These are phyloP conservation scores for Pecoramyces ruminantium DNA, from an alignment of 192 early-diverging fungal species.

Conservation along the genomic window DNA sequence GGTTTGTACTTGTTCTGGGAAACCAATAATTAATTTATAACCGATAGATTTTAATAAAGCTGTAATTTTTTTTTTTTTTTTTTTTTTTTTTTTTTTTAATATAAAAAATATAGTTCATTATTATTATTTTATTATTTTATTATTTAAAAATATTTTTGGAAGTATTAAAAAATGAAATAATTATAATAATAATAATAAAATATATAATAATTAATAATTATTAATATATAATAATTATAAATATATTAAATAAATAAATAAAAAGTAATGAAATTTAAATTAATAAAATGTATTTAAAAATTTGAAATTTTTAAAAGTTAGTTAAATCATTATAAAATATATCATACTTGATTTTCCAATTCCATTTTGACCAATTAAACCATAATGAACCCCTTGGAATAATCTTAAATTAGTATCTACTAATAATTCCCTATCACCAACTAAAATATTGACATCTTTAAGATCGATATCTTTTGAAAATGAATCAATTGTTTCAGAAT, in stretches of 20 bases:
- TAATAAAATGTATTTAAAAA: too few relatives aligned
- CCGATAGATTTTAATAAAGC: constrained; percentile 44
- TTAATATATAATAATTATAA: too few relatives aligned
- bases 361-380: constrained; percentile 61
- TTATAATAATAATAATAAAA: too few relatives aligned
- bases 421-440: constrained; percentile 52
- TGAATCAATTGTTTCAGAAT: constrained; percentile 61
- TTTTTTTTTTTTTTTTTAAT: too few relatives aligned
- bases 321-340: background rate
- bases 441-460: constrained; percentile 49
- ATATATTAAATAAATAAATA: too few relatives aligned
- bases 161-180: too few relatives aligned
- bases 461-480: constrained; percentile 65
- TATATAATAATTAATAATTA: too few relatives aligned
- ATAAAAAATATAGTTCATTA: constrained; percentile 4
- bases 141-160: too few relatives aligned
- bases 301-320: background rate
- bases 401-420: constrained; percentile 58
- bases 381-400: constrained; percentile 59
- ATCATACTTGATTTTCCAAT: constrained; percentile 51
- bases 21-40: constrained; percentile 48
- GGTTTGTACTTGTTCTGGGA: constrained; percentile 61
- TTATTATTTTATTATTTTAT: background rate
- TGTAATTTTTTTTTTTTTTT: background rate
- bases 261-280: too few relatives aligned